Percentiles rank a stretch among this genome's conserved stretches.
Conservation (phyloP, 2,329 filamentous ascomycete species). For the Lomentospora prolificans region DNA sequence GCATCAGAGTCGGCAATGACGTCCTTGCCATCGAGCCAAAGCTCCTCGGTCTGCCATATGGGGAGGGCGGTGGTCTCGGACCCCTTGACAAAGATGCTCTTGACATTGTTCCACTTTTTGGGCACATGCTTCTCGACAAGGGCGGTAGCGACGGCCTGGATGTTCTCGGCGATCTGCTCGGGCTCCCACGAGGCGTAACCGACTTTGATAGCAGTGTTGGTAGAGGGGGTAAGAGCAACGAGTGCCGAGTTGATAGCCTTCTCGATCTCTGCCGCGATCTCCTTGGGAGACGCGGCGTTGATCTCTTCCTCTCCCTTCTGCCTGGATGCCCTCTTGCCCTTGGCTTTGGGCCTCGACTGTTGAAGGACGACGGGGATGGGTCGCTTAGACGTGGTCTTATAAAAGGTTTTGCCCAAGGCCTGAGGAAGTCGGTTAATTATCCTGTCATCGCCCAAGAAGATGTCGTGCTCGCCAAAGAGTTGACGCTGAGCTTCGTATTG, state of each 20-base stretch:
- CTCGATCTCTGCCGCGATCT: conserved; percentile 72
- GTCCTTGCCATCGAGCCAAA: conserved; percentile 74
- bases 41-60: conserved; percentile 87
- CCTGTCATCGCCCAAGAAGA: conserved; percentile 88
- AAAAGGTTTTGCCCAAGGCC: conserved; percentile 85
- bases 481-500: conserved; percentile 81
- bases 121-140: conserved; percentile 73
- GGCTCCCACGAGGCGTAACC: conserved; percentile 66
- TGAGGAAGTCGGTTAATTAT: conserved; percentile 66
- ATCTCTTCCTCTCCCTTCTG: conserved; percentile 17
- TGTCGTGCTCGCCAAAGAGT: conserved; percentile 74
- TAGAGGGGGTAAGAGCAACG: conserved; percentile 68
- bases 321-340: conserved; percentile 35
- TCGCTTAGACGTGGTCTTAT: conserved; percentile 71
- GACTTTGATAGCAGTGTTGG: conserved; percentile 71
- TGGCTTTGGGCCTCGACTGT: conserved; percentile 41
- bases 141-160: conserved; percentile 57
- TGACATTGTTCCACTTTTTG: conserved; percentile 80
- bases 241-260: conserved; percentile 68
- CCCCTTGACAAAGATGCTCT: conserved; percentile 81
- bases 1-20: conserved; percentile 54
- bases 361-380: conserved; percentile 73
- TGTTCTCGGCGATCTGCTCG: conserved; percentile 71
- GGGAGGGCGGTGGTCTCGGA: conserved; percentile 80
- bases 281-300: conserved; percentile 45